A percentile compares a stretch with the other conserved stretches of the same genome.
phyloP scores from a whole-genome alignment of 2,329 filamentous ascomycete species.

The Aspergillus chevalieri region DNA sequence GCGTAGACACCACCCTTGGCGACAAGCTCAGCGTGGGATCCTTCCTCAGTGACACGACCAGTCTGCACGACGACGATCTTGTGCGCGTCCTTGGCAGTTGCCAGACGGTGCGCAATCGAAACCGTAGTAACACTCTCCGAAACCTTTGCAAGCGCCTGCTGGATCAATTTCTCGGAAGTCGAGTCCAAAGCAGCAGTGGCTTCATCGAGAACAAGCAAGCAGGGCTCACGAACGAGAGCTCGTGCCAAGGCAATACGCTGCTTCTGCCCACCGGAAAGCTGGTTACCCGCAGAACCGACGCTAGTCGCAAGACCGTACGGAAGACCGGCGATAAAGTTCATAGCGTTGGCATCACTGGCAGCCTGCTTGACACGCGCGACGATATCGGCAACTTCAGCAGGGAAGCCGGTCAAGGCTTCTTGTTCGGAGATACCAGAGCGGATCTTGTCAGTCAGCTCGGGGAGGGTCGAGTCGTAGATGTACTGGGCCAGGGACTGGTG shows the following conservation, averaged over 20 bases:
- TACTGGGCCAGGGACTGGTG: conserved; percentile 20
- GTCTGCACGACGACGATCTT: conserved; percentile 33
- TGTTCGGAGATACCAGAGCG: conserved; percentile 17
- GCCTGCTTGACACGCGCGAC: conserved; percentile 23
- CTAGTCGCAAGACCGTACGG: conserved; percentile 19
- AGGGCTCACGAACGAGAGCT: conserved; percentile 77
- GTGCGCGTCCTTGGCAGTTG: conserved; percentile 32
- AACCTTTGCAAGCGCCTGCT: conserved; percentile 24
- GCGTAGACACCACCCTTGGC: conserved; percentile 39
- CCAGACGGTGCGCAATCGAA: conserved; percentile 33
- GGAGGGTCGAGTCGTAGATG: conserved; percentile 21
- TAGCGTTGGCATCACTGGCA: conserved; percentile 21
- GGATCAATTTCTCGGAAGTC: conserved; percentile 29
- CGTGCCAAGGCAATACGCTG: conserved; percentile 86
- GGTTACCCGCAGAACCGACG: conserved; percentile 31
- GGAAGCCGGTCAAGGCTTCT: conserved; percentile 16
- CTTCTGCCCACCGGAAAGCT: conserved; percentile 63
- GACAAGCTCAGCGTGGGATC: conserved; percentile 27
- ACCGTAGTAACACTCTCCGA: conserved; percentile 27
- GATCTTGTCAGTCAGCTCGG: conserved; percentile 19
- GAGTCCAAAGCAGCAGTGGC: conserved; percentile 34
- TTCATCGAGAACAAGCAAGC: conserved; percentile 54
- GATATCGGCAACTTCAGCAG: conserved; percentile 22
- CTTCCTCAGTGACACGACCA: conserved; percentile 29
- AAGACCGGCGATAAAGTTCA: conserved; percentile 21